phyloP scores from a whole-genome alignment of 163 green algal species.

The Scenedesmus sp. region DNA sequence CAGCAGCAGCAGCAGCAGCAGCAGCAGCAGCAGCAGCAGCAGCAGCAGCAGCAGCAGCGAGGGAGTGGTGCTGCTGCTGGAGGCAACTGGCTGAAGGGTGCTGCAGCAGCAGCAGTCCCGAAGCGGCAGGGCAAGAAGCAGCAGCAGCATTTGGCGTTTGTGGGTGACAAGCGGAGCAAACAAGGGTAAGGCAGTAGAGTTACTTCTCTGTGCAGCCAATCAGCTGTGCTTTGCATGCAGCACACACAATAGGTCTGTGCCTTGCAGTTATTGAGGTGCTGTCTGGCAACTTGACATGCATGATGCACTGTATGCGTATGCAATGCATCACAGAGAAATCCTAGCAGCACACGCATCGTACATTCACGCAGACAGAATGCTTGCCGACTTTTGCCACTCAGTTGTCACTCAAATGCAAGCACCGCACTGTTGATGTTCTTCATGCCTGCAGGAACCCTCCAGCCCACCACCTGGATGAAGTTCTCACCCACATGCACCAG shows the following conservation, averaged over 20 bases:
- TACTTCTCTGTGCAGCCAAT: not conserved
- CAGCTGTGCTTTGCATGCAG: not conserved
- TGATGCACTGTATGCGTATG: too few species aligned
- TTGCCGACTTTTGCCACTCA: too few species aligned
- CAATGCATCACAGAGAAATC: too few species aligned
- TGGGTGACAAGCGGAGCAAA: not conserved
- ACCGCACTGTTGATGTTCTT: not conserved
- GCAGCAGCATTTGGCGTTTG: constrained; percentile 22
- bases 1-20: not conserved
- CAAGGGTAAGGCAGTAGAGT: not conserved
- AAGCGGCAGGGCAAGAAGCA: constrained; percentile 36
- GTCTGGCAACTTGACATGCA: not conserved
- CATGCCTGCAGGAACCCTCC: not conserved
- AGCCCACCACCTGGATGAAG: constrained; percentile 10
- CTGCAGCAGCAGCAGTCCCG: not conserved
- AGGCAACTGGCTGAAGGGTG: constrained; percentile 12
- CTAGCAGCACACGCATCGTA: too few species aligned
- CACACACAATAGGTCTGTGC: not conserved
- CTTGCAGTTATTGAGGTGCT: not conserved
- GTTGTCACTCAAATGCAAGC: not conserved
- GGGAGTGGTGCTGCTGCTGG: not conserved
- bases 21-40: constrained; percentile 20
- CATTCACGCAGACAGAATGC: too few species aligned
- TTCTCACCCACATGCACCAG: constrained; percentile 48
- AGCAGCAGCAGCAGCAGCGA: constrained; percentile 5